Conservation (phyloP, 164 flowering plant species). For the Kingdonia uniflora region DNA sequence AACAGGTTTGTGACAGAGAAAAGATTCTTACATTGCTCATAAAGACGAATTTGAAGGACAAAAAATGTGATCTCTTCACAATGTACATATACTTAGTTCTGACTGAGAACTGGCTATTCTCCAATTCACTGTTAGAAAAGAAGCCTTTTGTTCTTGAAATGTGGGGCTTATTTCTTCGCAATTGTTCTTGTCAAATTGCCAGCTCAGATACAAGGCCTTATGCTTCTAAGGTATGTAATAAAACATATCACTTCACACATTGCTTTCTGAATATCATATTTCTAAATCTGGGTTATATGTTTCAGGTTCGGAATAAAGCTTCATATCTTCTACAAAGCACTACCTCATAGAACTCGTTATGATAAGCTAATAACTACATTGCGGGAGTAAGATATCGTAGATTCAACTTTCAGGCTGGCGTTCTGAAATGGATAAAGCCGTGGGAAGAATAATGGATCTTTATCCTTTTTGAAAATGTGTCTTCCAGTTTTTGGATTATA, state of each 20-base stretch:
- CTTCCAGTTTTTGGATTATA: too few species aligned
- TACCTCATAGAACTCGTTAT: background rate
- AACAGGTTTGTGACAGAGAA: conserved; percentile 39
- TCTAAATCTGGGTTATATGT: background rate
- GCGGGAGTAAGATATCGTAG: too few species aligned
- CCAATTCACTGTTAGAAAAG: conserved; percentile 24
- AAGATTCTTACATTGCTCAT: conserved; percentile 39
- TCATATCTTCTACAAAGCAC: conserved; percentile 61
- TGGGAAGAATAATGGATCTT: too few species aligned
- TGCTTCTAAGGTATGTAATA: conserved; percentile 59
- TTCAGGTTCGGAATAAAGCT: conserved; percentile 80
- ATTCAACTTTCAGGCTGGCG: too few species aligned
- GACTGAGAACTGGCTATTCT: conserved; percentile 64
- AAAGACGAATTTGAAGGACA: conserved; percentile 52
- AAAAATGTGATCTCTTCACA: conserved; percentile 44
- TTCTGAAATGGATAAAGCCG: too few species aligned
- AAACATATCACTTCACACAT: background rate
- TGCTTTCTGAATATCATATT: conserved; percentile 2
- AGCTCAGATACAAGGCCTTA: conserved; percentile 64
- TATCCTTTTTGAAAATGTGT: too few species aligned
- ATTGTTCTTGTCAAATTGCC: conserved; percentile 60
- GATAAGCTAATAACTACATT: too few species aligned
- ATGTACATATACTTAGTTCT: conserved; percentile 56
- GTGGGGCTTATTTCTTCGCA: conserved; percentile 59
- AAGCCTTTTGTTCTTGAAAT: conserved; percentile 33